Evolutionary conservation across 1,284 basidiomycete species (phyloP).

Genomic region (Coriolopsis trogii): DNA sequence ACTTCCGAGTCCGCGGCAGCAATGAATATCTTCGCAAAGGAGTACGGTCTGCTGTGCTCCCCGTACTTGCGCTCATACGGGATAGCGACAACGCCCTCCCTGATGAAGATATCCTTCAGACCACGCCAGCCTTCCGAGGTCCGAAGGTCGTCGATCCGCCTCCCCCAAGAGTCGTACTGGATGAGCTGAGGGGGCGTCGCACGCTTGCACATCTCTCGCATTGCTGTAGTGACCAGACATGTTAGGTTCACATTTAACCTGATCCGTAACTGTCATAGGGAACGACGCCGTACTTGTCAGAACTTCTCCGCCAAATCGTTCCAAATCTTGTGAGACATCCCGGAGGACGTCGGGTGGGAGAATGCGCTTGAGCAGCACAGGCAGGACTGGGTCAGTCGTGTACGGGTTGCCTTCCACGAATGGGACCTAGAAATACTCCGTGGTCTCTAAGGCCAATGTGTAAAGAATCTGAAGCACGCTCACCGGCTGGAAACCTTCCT

Average conservation of each 20-base stretch:
- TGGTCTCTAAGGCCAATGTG: background rate
- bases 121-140: slow-evolving; percentile 74
- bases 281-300: no score
- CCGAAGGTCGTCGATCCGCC: slow-evolving; percentile 62
- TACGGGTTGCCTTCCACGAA: slow-evolving; percentile 61
- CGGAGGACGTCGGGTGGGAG: slow-evolving; percentile 45
- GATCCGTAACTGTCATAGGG: no score
- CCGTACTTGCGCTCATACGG: slow-evolving; percentile 62
- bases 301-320: slow-evolving; percentile 56
- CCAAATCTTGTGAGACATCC: slow-evolving; percentile 56
- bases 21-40: slow-evolving; percentile 66
- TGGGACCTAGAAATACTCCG: slow-evolving; percentile 32
- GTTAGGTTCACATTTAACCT: background rate
- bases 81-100: slow-evolving; percentile 70
- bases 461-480: no score
- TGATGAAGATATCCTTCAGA: slow-evolving; percentile 68
- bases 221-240: slow-evolving; percentile 35
- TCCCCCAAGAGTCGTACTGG: slow-evolving; percentile 75
- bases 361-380: slow-evolving; percentile 55
- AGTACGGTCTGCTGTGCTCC: slow-evolving; percentile 60
- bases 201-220: slow-evolving; percentile 49
- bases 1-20: slow-evolving; percentile 64
- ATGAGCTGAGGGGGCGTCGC: slow-evolving; percentile 52
- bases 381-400: slow-evolving; percentile 59
- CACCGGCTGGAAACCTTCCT: slow-evolving; percentile 68